phyloP scores from a whole-genome alignment of 2,329 filamentous ascomycete species.

The Peltaster fructicola region DNA sequence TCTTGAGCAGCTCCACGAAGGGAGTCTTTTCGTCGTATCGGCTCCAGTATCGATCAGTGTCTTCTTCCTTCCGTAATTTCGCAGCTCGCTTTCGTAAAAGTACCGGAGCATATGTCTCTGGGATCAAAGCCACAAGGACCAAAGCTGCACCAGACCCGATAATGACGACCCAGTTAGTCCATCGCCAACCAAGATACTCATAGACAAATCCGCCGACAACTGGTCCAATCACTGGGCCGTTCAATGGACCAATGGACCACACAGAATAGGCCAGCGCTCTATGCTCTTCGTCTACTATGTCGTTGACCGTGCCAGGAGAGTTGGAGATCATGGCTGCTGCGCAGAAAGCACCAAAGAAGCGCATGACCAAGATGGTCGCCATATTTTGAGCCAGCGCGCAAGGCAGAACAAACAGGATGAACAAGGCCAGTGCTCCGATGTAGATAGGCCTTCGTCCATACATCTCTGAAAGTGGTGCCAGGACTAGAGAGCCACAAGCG shows the following conservation, averaged over 20 bases:
- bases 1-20: slow-evolving; percentile 49
- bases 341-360: slow-evolving; percentile 58
- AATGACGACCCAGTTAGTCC: slow-evolving; percentile 42
- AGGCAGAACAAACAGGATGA: slow-evolving; percentile 52
- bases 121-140: slow-evolving; percentile 39
- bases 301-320: slow-evolving; percentile 63
- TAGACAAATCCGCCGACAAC: slow-evolving; percentile 68
- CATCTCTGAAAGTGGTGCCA: slow-evolving; percentile 58
- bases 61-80: slow-evolving; percentile 46
- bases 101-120: slow-evolving; percentile 61
- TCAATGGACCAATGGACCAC: slow-evolving; percentile 71
- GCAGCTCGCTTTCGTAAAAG: slow-evolving; percentile 51
- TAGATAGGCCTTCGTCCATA: slow-evolving; percentile 53
- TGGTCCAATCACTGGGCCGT: slow-evolving; percentile 43
- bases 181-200: slow-evolving; percentile 68
- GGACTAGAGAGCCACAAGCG: slow-evolving; percentile 37
- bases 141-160: slow-evolving; percentile 51
- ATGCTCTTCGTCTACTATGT: slow-evolving; percentile 65
- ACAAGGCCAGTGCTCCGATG: slow-evolving; percentile 44
- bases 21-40: slow-evolving; percentile 57
- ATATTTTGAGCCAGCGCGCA: slow-evolving; percentile 53
- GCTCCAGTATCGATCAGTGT: slow-evolving; percentile 58
- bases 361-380: slow-evolving; percentile 47
- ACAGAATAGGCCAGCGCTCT: slow-evolving; percentile 69
- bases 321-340: slow-evolving; percentile 71